A percentile compares a stretch with the other conserved stretches of the same genome.
Evolutionary conservation across 257 asterid genomes (phyloP).

Genomic region (Schizonepeta tenuifolia): DNA sequence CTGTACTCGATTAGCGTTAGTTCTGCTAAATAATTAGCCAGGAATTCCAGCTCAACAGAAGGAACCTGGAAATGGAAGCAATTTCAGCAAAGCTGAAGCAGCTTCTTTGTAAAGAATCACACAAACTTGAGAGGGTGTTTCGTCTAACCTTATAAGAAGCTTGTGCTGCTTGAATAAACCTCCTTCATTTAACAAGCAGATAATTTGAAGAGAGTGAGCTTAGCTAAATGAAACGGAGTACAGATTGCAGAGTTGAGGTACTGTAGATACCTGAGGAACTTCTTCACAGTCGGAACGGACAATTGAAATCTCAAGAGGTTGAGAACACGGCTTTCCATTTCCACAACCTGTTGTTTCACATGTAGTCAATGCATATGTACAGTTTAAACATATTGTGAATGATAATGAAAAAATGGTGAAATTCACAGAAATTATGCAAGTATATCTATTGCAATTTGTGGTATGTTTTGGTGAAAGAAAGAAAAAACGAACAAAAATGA

Average conservation of each 20-base stretch:
- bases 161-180: slow-evolving; percentile 98
- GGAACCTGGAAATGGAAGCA: slow-evolving; percentile 66
- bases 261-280: slow-evolving; percentile 83
- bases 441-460: background rate
- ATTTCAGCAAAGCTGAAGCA: slow-evolving; percentile 19
- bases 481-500: background rate
- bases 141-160: slow-evolving; percentile 66
- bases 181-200: slow-evolving; percentile 54
- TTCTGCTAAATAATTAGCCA: slow-evolving; percentile 95
- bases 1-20: slow-evolving; percentile 75
- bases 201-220: slow-evolving; percentile 23
- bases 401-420: slow-evolving; percentile 2
- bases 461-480: background rate
- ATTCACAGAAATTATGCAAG: background rate
- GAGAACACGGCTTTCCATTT: slow-evolving; percentile 76
- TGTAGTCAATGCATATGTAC: slow-evolving; percentile 16
- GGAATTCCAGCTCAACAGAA: slow-evolving; percentile 85
- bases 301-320: slow-evolving; percentile 73
- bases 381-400: background rate
- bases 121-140: slow-evolving; percentile 17
- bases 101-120: slow-evolving; percentile 26
- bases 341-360: slow-evolving; percentile 67
- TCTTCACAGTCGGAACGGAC: slow-evolving; percentile 85
- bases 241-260: background rate
- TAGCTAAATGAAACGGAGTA: background rate